These are phyloP conservation scores for Aurinia saxatilis DNA, from an alignment of 345 rosid species.

Conservation along the genomic window DNA sequence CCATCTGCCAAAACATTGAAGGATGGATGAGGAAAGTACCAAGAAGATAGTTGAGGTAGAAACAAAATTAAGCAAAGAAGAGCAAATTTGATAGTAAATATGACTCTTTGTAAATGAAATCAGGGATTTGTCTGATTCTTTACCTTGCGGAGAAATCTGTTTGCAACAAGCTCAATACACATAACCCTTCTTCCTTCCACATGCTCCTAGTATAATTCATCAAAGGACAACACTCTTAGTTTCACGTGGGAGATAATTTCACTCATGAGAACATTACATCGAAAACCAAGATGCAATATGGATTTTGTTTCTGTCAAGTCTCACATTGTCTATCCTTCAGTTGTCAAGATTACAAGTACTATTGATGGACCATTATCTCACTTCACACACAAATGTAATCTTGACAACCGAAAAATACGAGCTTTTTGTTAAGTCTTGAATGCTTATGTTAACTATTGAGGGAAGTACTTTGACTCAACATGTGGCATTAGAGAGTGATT, in stretches of 20 bases:
- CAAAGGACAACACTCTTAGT: not conserved
- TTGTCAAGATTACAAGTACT: not conserved
- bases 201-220: constrained; percentile 31
- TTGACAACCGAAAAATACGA: too few relatives aligned
- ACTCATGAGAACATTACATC: not conserved
- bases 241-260: too few relatives aligned
- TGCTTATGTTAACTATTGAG: not conserved
- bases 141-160: constrained; percentile 92
- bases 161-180: constrained; percentile 87
- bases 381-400: not conserved
- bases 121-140: not conserved
- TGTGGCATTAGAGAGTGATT: not conserved
- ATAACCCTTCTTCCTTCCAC: constrained; percentile 55
- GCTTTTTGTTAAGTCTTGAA: not conserved
- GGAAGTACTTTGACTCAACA: not conserved
- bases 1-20: constrained; percentile 45
- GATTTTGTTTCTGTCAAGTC: not conserved
- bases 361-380: not conserved
- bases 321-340: not conserved
- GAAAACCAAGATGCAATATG: not conserved
- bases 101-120: not conserved
- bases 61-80: not conserved
- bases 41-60: not conserved
- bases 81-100: not conserved
- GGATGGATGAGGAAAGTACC: not conserved